Base-by-base conservation (phyloP, 257 asterid species). In the Gardenia jasminoides region DNA sequence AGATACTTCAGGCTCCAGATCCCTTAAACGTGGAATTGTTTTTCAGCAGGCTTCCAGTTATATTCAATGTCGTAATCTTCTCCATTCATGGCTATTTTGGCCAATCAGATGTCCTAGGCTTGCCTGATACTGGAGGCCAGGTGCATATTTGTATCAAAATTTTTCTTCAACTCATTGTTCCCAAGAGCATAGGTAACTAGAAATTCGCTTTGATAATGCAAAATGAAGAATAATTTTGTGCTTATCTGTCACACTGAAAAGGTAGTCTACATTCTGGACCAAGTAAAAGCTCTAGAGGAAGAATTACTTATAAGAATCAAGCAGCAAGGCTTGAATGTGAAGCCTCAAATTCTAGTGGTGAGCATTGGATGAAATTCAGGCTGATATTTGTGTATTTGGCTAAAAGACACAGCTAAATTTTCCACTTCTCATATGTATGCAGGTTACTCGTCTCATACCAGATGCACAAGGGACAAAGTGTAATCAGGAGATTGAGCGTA, bases 61-160 rank as follows among this genome's bases (percentile, higher is more conserved):
- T 83, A 52, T 93, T 87, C 88, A 90, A 93, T 84, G 73, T 93
- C 39, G 98, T 90, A 17, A 82, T 93, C 79, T 88, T 89, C 85
- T 93, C 97, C 1, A 82, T 93, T 82, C 98, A 93, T 61, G 97
- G 98, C 77, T 93, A 91, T 82, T 93, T 93, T 82, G 98, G 97
- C 54, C 98, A 93, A 85, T 91, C 96, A 10, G 91, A 89, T 84
- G 98, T 93, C 3, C 94, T 93, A 48, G 97, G 98, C 22, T 87
- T 91, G 84, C 98, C 98, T 30, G 96, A 93, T 81, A 91, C 94
- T 8, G 97, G 97, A 66, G 97, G 97, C 79, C 97, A 91, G 97
- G 97, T 92, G 36, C 56, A 64, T 39, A 54, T 3, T 54, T 54
- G 2, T 56, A 39, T 28, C 30, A n/a, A n/a, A 11, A 70, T 72